Percentiles rank a stretch among this genome's conserved stretches.
phyloP scores from a whole-genome alignment of 176 grass and related monocot species.

The Melocanna baccifera region DNA sequence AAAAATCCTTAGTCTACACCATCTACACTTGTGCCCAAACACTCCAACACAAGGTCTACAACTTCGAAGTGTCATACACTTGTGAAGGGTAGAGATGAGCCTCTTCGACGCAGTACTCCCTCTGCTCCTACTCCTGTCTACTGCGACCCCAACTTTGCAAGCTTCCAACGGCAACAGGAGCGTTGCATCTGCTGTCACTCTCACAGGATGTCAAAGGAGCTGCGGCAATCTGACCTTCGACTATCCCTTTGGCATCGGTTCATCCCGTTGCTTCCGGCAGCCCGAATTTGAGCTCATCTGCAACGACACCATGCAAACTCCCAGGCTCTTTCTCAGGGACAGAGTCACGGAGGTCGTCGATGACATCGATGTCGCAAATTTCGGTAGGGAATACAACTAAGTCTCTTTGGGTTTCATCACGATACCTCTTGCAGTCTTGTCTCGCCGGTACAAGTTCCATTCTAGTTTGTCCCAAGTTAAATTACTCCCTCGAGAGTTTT shows the following conservation, averaged over 20 bases:
- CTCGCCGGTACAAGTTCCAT: no score
- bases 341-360: not conserved
- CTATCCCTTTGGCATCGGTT: constrained; percentile 36
- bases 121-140: not conserved
- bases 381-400: not conserved
- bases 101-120: not conserved
- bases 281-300: constrained; percentile 31
- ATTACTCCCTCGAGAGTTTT: no score
- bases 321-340: constrained; percentile 26
- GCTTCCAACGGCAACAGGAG: not conserved
- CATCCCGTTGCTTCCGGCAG: not conserved
- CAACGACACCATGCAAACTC: not conserved
- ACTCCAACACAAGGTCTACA: no score
- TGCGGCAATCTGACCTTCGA: constrained; percentile 20
- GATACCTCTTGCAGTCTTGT: no score
- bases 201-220: not conserved
- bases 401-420: no score
- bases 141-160: not conserved
- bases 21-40: no score
- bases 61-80: no score
- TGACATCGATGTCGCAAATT: not conserved
- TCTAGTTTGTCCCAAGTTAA: no score
- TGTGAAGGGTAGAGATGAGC: not conserved
- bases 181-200: not conserved
- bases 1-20: no score